Conservation (phyloP, 495 filamentous ascomycete species). For the Haplographium delicatum region DNA sequence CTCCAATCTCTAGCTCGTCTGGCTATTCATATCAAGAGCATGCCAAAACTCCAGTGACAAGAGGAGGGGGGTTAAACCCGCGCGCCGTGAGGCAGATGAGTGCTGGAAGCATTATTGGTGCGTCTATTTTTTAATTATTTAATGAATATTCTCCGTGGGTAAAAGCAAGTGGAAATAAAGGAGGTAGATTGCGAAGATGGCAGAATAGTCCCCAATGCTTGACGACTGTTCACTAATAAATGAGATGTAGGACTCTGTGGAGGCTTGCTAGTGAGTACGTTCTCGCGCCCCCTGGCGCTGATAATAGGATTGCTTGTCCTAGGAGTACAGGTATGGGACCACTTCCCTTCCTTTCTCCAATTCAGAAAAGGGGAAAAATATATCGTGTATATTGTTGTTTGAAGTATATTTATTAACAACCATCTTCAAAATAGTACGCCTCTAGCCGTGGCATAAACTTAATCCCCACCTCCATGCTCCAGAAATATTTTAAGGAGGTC, state of each 20-base stretch:
- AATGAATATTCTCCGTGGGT: not conserved
- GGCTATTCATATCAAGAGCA: slow-evolving; percentile 12
- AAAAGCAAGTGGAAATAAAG: not conserved
- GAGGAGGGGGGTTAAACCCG: slow-evolving; percentile 38
- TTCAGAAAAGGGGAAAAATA: too few species aligned
- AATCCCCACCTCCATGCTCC: slow-evolving; percentile 54
- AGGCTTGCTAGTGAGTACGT: slow-evolving; percentile 66
- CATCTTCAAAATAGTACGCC: slow-evolving; percentile 57
- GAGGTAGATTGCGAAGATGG: too few species aligned
- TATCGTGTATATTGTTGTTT: too few species aligned
- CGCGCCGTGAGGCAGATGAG: slow-evolving; percentile 62
- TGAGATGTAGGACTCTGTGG: slow-evolving; percentile 51
- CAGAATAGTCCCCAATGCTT: too few species aligned
- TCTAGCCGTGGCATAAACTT: slow-evolving; percentile 71
- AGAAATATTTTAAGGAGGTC: slow-evolving; percentile 51
- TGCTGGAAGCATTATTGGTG: slow-evolving; percentile 61
- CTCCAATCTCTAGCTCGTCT: not conserved
- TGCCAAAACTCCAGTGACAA: slow-evolving; percentile 26
- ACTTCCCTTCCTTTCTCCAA: slow-evolving; percentile 6
- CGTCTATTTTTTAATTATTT: slow-evolving; percentile 9
- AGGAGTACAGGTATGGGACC: slow-evolving; percentile 55
- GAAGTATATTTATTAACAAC: too few species aligned
- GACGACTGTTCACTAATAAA: not conserved
- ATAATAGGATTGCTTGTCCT: slow-evolving; percentile 68
- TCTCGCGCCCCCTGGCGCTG: slow-evolving; percentile 69